phyloP scores from a whole-genome alignment of 2,329 filamentous ascomycete species.

The Pseudofabraea citricarpa region DNA sequence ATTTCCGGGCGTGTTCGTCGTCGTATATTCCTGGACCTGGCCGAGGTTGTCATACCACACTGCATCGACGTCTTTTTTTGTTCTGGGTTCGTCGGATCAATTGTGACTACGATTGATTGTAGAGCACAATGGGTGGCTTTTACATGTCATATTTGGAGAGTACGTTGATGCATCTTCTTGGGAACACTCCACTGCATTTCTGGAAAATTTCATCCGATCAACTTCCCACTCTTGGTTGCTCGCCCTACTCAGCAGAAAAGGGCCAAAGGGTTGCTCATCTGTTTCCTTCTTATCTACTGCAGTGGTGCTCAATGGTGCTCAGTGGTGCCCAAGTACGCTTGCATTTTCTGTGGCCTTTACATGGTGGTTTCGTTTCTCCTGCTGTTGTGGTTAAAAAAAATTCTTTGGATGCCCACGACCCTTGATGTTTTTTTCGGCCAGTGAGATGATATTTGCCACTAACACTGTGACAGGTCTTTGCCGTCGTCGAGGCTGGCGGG shows the following conservation, averaged over 20 bases:
- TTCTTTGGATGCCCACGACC: too few relatives aligned
- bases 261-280: constrained; percentile 1
- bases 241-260: constrained; percentile 9
- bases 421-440: too few relatives aligned
- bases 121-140: constrained; percentile 54
- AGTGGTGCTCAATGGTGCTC: too few relatives aligned
- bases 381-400: too few relatives aligned
- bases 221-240: constrained; percentile 4
- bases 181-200: constrained; percentile 12
- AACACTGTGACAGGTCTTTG: constrained; percentile 66
- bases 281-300: too few relatives aligned
- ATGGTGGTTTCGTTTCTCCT: too few relatives aligned
- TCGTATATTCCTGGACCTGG: constrained; percentile 20
- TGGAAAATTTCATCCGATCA: constrained; percentile 21
- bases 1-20: constrained; percentile 19
- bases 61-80: constrained; percentile 13
- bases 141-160: constrained; percentile 47
- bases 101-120: constrained; percentile 11
- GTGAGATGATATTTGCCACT: constrained; percentile 21
- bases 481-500: constrained; percentile 88
- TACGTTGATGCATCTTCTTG: constrained; percentile 23
- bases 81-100: constrained; percentile 16
- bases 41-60: constrained; percentile 23
- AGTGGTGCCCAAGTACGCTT: too few relatives aligned
- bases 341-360: too few relatives aligned